phyloP scores from a whole-genome alignment of 202 grass and related monocot genomes.

The Carex arenaria region DNA sequence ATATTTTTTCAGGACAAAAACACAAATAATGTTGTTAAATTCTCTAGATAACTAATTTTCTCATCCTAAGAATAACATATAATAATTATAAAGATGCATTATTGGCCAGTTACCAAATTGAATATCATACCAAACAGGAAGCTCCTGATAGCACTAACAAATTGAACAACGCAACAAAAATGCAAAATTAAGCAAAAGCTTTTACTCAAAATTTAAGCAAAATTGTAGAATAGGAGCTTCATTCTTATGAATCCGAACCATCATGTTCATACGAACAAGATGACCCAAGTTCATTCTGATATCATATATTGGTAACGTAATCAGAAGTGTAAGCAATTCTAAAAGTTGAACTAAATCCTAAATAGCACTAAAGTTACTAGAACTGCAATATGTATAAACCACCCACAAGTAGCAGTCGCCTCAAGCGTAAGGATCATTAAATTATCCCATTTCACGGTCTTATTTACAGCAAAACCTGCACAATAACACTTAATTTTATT shows the following conservation, averaged over 20 bases:
- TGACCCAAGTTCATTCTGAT: neutral
- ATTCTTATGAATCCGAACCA: neutral
- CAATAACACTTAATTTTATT: neutral
- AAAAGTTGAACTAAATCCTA: neutral
- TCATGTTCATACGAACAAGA: too few relatives aligned
- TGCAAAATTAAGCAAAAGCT: neutral
- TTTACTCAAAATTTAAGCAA: neutral
- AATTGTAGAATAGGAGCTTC: neutral
- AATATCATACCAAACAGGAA: too few relatives aligned
- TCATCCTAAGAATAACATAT: neutral
- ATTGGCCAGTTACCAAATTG: neutral
- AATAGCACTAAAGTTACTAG: neutral
- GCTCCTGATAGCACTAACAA: neutral
- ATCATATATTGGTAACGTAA: neutral
- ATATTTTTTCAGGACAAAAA: too few relatives aligned
- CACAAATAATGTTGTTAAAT: neutral
- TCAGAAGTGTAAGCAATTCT: neutral
- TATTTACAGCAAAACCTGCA: neutral
- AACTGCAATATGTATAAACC: neutral
- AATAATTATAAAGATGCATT: neutral
- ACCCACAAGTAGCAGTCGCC: conserved; percentile 50
- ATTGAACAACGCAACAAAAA: neutral
- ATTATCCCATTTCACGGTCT: conserved; percentile 31
- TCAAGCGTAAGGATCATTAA: conserved; percentile 57
- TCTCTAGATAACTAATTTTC: neutral